These are phyloP conservation scores for Mycena maculata DNA, from an alignment of 768 basidiomycete species.

Conservation along the genomic window DNA sequence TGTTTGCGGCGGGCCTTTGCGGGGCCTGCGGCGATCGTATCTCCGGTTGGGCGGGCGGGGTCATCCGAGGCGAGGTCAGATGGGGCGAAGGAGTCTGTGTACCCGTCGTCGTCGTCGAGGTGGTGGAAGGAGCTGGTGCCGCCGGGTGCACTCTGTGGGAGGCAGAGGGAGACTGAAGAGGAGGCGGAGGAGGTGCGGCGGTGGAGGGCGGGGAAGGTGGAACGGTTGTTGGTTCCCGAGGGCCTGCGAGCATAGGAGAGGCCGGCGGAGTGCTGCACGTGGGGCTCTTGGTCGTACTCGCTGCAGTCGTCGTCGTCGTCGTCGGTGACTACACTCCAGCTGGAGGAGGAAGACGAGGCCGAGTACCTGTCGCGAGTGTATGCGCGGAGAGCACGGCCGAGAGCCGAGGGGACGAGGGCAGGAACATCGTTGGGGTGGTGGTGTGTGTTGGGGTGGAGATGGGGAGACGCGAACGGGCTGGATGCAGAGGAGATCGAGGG, in stretches of 20 bases:
- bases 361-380: conserved; percentile 64
- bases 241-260: conserved; percentile 77
- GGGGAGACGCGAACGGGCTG: conserved; percentile 77
- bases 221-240: conserved; percentile 76
- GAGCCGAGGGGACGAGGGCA: conserved; percentile 71
- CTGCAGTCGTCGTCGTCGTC: conserved; percentile 69
- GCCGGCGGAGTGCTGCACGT: conserved; percentile 49
- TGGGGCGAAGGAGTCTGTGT: conserved; percentile 46
- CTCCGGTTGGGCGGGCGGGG: conserved; percentile 41
- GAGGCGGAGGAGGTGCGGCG: conserved; percentile 63
- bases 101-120: conserved; percentile 57
- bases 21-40: conserved; percentile 38
- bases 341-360: conserved; percentile 70
- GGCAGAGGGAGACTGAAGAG: conserved; percentile 48
- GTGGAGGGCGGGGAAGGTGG: conserved; percentile 68
- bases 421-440: conserved; percentile 71
- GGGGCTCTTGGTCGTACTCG: conserved; percentile 50
- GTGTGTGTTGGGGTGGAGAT: conserved; percentile 64
- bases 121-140: conserved; percentile 49
- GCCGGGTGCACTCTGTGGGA: conserved; percentile 57
- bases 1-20: conserved; percentile 61
- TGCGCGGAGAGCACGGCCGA: conserved; percentile 64
- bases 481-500: conserved; percentile 76
- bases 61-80: conserved; percentile 47
- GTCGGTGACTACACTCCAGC: conserved; percentile 75